Evolutionary conservation across 2,329 filamentous ascomycete species (phyloP).

Genomic region (Aspergillus bombycis): DNA sequence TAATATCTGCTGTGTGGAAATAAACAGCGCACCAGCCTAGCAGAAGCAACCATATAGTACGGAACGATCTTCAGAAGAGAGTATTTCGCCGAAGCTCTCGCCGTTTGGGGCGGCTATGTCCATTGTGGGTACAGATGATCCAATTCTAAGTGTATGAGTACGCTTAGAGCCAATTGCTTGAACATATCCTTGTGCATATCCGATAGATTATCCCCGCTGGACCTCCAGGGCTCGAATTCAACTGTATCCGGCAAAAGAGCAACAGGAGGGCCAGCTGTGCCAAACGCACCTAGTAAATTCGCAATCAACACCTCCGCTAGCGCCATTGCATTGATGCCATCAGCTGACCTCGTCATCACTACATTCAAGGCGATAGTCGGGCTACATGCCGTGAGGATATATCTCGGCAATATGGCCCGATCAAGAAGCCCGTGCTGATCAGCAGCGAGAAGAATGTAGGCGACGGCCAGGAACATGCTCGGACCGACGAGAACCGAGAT

Average conservation of each 20-base stretch:
- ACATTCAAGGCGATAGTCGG: slow-evolving; percentile 75
- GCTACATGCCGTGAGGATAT: slow-evolving; percentile 68
- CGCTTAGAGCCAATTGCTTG: slow-evolving; percentile 68
- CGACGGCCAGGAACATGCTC: slow-evolving; percentile 60
- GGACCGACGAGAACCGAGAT: slow-evolving; percentile 70
- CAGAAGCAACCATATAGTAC: slow-evolving; percentile 50
- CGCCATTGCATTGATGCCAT: slow-evolving; percentile 67
- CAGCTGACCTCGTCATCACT: slow-evolving; percentile 71
- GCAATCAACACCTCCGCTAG: slow-evolving; percentile 72
- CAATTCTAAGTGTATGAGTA: slow-evolving; percentile 65
- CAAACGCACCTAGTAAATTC: slow-evolving; percentile 69
- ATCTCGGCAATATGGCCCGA: slow-evolving; percentile 66
- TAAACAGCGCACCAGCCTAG: slow-evolving; percentile 55
- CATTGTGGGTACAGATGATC: slow-evolving; percentile 62
- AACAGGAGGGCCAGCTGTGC: slow-evolving; percentile 66
- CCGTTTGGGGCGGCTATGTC: slow-evolving; percentile 52
- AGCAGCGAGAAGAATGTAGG: slow-evolving; percentile 55
- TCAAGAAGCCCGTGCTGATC: slow-evolving; percentile 56
- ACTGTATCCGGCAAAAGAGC: slow-evolving; percentile 52
- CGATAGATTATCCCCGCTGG: slow-evolving; percentile 57
- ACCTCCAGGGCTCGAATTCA: slow-evolving; percentile 42
- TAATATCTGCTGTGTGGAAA: not conserved
- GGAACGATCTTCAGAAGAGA: slow-evolving; percentile 51
- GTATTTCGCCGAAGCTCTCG: slow-evolving; percentile 54
- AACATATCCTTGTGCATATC: slow-evolving; percentile 69